Base-by-base conservation (phyloP, 192 early-diverging fungal species). In the Mortierella claussenii region DNA sequence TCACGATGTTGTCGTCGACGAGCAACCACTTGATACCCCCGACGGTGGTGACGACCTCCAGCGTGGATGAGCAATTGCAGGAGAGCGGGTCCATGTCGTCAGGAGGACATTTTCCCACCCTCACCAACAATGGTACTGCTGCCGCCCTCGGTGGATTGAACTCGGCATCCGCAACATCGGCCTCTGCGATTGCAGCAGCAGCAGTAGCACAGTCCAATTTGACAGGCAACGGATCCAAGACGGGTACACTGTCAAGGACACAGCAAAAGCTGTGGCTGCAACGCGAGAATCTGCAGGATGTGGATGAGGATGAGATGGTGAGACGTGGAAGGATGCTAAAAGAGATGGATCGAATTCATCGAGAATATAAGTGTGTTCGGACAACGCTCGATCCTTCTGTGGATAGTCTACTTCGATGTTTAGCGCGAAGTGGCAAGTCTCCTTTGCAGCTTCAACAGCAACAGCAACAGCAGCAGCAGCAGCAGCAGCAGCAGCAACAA, bases 181-280 rank as follows among this genome's bases (percentile, higher is more conserved):
- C 71, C 0, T 65, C 71, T 24, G 63, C 71, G 17, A 65, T 75
- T 47, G 69, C 61, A 12, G 69, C 69, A 8, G 71, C 71, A 17
- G 55, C 71, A 21, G 71, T 75, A 1, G 71, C 71, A n/a, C 71
- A 75, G 28, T 75, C 70, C 0, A 60, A 59, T 21, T 40, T 75
- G 20, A 33, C 59, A 18, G 62, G 63, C 5, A 60, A 52, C 36
- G 61, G 61, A 32, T 65, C 54, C 56, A 75, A 75, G 57, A 59
- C 71, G 9, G 71, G 71, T 13, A 55, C 71, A 0, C 42, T 75
- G 9, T 75, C 71, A 20, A 43, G 71, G 42, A 75, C 63, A 24
- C 71, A 75, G 26, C 71, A 75, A 55, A 75, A 75, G 51, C 33
- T 75, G 37, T 75, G 71, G 71, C 30, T 75, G 15, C 71, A 75